Evolutionary conservation across 768 basidiomycete genomes (phyloP).

Genomic region (Amylocystis lapponica): DNA sequence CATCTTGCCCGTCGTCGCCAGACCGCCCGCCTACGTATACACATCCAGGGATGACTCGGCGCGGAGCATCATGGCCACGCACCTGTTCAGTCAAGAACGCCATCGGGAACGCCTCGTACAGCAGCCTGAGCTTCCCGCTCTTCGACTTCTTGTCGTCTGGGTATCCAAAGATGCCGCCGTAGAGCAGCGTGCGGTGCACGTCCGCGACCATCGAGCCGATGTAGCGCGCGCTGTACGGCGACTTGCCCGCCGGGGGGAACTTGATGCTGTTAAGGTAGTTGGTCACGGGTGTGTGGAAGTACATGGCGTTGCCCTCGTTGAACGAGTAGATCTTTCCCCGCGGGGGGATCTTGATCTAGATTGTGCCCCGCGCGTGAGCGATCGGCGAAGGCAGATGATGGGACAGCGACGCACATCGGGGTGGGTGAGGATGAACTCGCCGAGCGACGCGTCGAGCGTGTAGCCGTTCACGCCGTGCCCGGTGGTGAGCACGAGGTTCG

Average conservation of each 20-base stretch:
- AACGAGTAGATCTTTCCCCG: conserved; percentile 99
- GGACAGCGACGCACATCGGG: conserved; percentile 58
- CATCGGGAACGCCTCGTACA: conserved; percentile 99
- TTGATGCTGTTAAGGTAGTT: conserved; percentile 91
- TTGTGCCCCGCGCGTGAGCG: not conserved
- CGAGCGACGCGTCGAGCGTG: conserved; percentile 90
- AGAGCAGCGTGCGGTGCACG: conserved; percentile 92
- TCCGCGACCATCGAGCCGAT: conserved; percentile 99
- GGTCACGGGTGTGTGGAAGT: conserved; percentile 79
- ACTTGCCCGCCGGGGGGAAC: conserved; percentile 69
- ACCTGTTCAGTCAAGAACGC: conserved; percentile 92
- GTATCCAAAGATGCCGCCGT: conserved; percentile 98
- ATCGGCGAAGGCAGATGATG: not conserved
- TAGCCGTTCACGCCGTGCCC: conserved; percentile 97
- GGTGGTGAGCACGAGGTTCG: conserved; percentile 92
- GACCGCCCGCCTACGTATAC: conserved; percentile 73
- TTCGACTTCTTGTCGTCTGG: conserved; percentile 98
- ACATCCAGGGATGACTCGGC: not conserved
- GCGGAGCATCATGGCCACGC: conserved; percentile 14
- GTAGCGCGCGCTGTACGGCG: conserved; percentile 87
- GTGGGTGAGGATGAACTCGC: conserved; percentile 98
- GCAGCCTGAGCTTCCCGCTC: conserved; percentile 86
- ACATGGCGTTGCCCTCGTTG: conserved; percentile 97
- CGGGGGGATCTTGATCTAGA: conserved; percentile 82
- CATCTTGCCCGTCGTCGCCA: conserved; percentile 93